These are phyloP conservation scores for Amylocarpus encephaloides DNA, from an alignment of 2,329 filamentous ascomycete genomes.

Conservation along the genomic window DNA sequence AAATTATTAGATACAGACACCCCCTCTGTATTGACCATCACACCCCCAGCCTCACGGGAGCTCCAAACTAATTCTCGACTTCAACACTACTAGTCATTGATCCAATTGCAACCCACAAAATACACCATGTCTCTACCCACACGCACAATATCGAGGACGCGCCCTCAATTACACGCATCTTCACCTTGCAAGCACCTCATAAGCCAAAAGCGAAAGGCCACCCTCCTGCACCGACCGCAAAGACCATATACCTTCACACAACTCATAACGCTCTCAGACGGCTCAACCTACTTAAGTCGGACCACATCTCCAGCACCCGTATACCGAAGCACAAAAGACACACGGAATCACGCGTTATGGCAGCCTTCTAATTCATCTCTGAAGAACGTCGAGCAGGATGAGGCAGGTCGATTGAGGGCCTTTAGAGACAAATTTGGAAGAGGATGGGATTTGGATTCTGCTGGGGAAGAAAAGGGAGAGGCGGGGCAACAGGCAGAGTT, in stretches of 20 bases:
- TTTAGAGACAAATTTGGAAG: slow-evolving; percentile 82
- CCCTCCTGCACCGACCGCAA: slow-evolving; percentile 79
- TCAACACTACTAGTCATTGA: background rate
- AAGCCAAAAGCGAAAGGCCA: slow-evolving; percentile 58
- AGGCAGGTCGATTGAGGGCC: slow-evolving; percentile 80
- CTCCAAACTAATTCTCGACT: slow-evolving; percentile 5
- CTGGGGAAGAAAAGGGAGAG: slow-evolving; percentile 30
- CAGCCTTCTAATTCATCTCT: slow-evolving; percentile 78
- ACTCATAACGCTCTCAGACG: slow-evolving; percentile 84
- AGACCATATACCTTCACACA: slow-evolving; percentile 97
- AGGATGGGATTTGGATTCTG: slow-evolving; percentile 63
- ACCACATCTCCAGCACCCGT: slow-evolving; percentile 65
- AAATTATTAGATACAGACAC: background rate
- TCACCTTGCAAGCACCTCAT: background rate
- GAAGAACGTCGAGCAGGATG: slow-evolving; percentile 86
- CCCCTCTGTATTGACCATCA: background rate
- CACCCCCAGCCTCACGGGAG: slow-evolving; percentile 2
- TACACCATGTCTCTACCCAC: slow-evolving; percentile 13
- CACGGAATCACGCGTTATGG: slow-evolving; percentile 84
- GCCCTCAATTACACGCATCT: slow-evolving; percentile 1
- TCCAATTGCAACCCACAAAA: background rate
- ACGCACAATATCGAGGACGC: slow-evolving; percentile 17
- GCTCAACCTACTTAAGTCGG: slow-evolving; percentile 73
- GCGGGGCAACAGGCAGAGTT: slow-evolving; percentile 21
- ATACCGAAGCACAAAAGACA: slow-evolving; percentile 66